A percentile compares a stretch with the other conserved stretches of the same genome.
Conservation (phyloP, 225 moss, liverwort and hornwort species). For the Sphagnum contortum region DNA sequence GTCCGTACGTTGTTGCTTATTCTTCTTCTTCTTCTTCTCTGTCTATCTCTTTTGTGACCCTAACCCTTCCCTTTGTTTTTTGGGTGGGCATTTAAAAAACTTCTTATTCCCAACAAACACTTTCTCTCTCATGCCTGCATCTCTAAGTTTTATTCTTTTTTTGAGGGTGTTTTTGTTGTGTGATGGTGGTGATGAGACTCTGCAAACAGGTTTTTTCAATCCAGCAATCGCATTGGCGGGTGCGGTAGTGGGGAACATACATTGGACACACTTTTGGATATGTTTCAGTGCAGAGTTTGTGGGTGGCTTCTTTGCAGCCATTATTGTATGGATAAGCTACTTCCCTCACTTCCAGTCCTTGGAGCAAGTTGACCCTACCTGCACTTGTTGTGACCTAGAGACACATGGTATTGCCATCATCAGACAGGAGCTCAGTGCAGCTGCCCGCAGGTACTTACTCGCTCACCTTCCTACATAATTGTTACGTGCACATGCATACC, state of each 20-base stretch:
- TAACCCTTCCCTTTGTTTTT: no score
- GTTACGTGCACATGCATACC: no score
- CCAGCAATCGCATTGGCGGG: conserved; percentile 36
- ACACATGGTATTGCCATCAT: conserved; percentile 39
- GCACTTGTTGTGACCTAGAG: conserved; percentile 46
- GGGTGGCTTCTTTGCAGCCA: conserved; percentile 28
- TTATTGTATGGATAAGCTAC: conserved; percentile 38
- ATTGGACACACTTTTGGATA: conserved; percentile 17
- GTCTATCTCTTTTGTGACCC: no score
- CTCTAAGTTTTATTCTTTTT: no score
- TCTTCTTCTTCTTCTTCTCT: no score
- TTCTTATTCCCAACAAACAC: no score
- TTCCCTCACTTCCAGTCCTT: conserved; percentile 42
- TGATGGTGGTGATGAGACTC: no score
- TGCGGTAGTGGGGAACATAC: conserved; percentile 27
- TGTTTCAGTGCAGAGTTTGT: conserved; percentile 29
- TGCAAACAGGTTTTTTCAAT: conserved; percentile 26
- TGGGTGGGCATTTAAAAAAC: no score
- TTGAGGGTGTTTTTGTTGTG: no score
- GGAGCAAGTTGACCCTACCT: conserved; percentile 10
- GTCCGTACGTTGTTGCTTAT: no score
- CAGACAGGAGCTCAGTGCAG: conserved; percentile 37
- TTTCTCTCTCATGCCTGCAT: no score
- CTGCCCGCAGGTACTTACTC: conserved; percentile 27
- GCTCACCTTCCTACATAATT: background rate